A percentile compares a stretch with the other conserved stretches of the same genome.
phyloP scores from a whole-genome alignment of 352 stramenopile genomes.

The Phytophthora sp. region DNA sequence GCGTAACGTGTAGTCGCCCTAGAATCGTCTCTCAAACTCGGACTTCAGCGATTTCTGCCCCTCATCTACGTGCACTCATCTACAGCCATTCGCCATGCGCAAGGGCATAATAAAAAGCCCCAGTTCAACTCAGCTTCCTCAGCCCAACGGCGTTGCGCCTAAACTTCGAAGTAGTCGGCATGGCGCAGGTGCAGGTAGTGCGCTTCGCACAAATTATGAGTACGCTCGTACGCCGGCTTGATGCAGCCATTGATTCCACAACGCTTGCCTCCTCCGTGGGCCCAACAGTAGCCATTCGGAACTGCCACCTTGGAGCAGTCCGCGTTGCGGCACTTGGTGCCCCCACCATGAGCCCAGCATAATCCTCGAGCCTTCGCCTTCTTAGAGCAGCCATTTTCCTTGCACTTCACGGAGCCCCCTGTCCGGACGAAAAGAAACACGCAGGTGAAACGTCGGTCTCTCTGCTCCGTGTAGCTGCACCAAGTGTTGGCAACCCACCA shows the following conservation, averaged over 20 bases:
- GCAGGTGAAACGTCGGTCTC: not conserved
- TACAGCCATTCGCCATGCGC: no score
- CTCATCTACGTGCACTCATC: no score
- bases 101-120: no score
- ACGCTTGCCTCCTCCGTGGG: conserved; percentile 48
- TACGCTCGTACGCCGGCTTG: conserved; percentile 44
- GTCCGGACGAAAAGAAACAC: not conserved
- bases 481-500: not conserved
- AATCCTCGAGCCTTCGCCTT: conserved; percentile 47
- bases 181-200: conserved; percentile 29
- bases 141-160: not conserved
- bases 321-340: conserved; percentile 38
- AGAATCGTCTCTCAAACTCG: no score
- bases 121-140: no score
- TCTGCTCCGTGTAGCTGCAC: not conserved
- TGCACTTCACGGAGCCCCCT: conserved; percentile 54
- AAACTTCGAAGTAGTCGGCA: not conserved
- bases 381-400: conserved; percentile 44
- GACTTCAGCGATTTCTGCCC: no score
- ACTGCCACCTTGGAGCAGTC: conserved; percentile 45
- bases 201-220: conserved; percentile 46
- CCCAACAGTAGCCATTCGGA: conserved; percentile 47
- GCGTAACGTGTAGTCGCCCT: no score
- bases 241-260: conserved; percentile 36
- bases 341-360: conserved; percentile 56